Base-by-base conservation (phyloP, 1,139 yeast species). In the Pichia sp. region DNA sequence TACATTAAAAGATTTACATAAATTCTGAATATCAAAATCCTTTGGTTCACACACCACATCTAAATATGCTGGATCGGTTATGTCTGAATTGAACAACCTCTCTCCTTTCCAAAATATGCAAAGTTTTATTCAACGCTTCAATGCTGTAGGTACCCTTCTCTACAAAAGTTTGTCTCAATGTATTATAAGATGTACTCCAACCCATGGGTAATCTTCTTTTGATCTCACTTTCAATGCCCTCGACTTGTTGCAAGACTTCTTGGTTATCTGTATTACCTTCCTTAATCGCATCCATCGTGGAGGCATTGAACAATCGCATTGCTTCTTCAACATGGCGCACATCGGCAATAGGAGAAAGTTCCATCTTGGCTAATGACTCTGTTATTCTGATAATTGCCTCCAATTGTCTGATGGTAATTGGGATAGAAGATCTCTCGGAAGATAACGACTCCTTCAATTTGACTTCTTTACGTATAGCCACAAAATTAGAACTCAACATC, bases 321-420 rank as follows among this genome's bases (percentile, higher is more conserved):
- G 98, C 98, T 69, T 95, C 99, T 64, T 89, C 95, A 16, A 93
- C 99, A 65, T 95, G 98, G 57, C 82, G 85, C 60, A 83, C 95
- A 3, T 83, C 80, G 2, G 97, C 98, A 21, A 90, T 78, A 0
- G 97, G 95, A 9, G 85, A 78, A 52, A 95, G 74, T 53, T 85
- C 83, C 57, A 95, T 70, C 67, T 95, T 95, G 18, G 99, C 99
- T 55, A 95, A 74, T 2, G 96, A 82, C 70, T 95, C 99, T 1
- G 98, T 83, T 52, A 93, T 95, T 75, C 99, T 93, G 49, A 93
- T 82, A 61, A 95, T 89, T 44, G 99, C 99, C 71, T 95, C 99
- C 58, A 95, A 76, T 73, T 95, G 99, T 77, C 99, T 90, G 43
- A 95, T 83, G 0, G 99, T 95, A 64, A 95, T 93, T 25, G 99